phyloP scores from a whole-genome alignment of 2,329 filamentous ascomycete species.

The Aureobasidium sp. region DNA sequence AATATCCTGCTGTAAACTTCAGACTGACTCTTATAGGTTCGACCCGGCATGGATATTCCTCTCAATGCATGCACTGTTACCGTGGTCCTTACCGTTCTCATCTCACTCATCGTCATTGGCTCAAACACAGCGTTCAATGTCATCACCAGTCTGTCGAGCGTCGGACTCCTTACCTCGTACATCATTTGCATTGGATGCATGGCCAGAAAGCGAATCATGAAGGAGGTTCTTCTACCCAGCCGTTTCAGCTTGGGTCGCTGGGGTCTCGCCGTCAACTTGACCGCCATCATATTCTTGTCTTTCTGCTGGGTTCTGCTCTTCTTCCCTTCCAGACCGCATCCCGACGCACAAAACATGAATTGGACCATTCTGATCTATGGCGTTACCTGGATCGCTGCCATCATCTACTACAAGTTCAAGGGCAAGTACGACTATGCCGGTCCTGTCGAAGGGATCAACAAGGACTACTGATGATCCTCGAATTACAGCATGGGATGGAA shows the following conservation, averaged over 20 bases:
- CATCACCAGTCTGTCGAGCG: slow-evolving; percentile 30
- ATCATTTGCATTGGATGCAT: slow-evolving; percentile 34
- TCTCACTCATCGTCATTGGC: slow-evolving; percentile 21
- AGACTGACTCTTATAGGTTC: slow-evolving; percentile 5
- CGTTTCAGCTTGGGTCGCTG: slow-evolving; percentile 33
- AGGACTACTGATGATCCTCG: not conserved
- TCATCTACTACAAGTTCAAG: slow-evolving; percentile 22
- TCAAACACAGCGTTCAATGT: slow-evolving; percentile 17
- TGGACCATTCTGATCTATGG: slow-evolving; percentile 26
- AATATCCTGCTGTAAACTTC: not conserved
- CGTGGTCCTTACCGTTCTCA: slow-evolving; percentile 15
- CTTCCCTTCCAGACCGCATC: slow-evolving; percentile 21
- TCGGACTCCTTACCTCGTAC: slow-evolving; percentile 34
- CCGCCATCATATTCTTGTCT: slow-evolving; percentile 28
- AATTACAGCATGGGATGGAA: not conserved
- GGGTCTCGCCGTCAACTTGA: slow-evolving; percentile 32
- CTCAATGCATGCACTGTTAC: slow-evolving; percentile 17
- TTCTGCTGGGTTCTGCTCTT: slow-evolving; percentile 25
- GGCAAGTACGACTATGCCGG: slow-evolving; percentile 19
- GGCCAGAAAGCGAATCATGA: slow-evolving; percentile 30
- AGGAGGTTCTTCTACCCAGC: slow-evolving; percentile 31
- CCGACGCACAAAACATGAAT: slow-evolving; percentile 16
- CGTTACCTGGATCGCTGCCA: slow-evolving; percentile 21
- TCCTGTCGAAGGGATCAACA: slow-evolving; percentile 12
- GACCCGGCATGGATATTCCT: slow-evolving; percentile 11